phyloP scores from a whole-genome alignment of 2,329 filamentous ascomycete genomes.

The Aspergillus neoniger region DNA sequence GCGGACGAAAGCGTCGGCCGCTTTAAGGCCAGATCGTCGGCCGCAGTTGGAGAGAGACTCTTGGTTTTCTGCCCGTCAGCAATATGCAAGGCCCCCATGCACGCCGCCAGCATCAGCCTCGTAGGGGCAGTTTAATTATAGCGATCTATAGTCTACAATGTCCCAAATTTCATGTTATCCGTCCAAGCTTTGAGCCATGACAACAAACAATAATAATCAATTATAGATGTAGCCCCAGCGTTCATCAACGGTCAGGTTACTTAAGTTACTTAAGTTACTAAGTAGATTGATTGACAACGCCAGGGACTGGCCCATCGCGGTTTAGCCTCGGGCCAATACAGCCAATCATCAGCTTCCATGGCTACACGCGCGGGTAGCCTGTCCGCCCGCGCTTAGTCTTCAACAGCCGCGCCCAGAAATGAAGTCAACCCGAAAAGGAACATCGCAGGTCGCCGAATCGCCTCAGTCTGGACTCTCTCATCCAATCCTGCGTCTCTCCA shows the following conservation, averaged over 20 bases:
- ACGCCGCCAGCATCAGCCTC: background rate
- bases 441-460: background rate
- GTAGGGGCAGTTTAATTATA: background rate
- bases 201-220: background rate
- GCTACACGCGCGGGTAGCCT: slow-evolving; percentile 14
- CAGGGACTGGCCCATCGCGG: background rate
- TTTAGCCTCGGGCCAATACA: background rate
- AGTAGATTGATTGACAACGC: background rate
- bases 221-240: background rate
- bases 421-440: slow-evolving; percentile 8
- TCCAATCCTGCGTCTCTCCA: background rate
- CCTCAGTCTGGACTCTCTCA: background rate
- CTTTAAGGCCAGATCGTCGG: slow-evolving; percentile 41
- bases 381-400: slow-evolving; percentile 4
- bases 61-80: background rate
- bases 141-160: background rate
- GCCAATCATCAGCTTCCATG: slow-evolving; percentile 12
- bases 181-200: background rate
- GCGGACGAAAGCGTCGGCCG: slow-evolving; percentile 32
- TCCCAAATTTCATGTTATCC: background rate
- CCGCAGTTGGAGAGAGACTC: slow-evolving; percentile 15
- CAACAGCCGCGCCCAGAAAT: slow-evolving; percentile 10
- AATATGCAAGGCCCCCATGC: background rate
- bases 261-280: background rate
- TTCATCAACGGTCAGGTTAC: background rate